Percentiles rank a stretch among this genome's conserved stretches.
Conservation (phyloP, 257 asterid genomes). For the Solanum ossicruentum region DNA sequence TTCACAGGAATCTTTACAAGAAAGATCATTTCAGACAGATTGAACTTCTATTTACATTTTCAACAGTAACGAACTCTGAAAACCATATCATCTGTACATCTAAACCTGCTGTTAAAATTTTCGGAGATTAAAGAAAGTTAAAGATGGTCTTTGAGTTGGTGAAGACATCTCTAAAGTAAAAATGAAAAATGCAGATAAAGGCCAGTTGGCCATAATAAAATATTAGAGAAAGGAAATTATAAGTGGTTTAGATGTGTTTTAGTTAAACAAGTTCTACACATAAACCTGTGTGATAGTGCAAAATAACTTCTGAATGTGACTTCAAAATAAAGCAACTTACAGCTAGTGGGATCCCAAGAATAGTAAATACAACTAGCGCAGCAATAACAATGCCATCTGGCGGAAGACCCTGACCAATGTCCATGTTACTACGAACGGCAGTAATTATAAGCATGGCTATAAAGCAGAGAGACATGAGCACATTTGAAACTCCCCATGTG, state of each 20-base stretch:
- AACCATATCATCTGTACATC: not conserved
- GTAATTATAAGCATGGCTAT: constrained; percentile 54
- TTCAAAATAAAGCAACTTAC: constrained; percentile 35
- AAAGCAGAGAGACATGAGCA: constrained; percentile 58
- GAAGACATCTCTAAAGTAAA: not conserved
- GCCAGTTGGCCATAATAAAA: not conserved
- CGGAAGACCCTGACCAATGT: constrained; percentile 28
- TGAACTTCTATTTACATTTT: not conserved
- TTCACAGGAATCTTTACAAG: not conserved
- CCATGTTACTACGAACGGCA: constrained; percentile 33
- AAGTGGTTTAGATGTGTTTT: not conserved
- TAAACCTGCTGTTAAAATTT: not conserved
- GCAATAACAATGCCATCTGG: constrained; percentile 61
- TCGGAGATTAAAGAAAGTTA: not conserved
- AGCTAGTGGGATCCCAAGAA: constrained; percentile 83
- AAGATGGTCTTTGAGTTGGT: not conserved
- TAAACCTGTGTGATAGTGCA: not conserved
- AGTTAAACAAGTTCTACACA: not conserved
- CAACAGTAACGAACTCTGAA: not conserved
- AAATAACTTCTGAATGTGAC: not conserved
- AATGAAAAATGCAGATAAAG: not conserved
- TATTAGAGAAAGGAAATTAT: not conserved
- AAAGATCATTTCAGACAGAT: not conserved
- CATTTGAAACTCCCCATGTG: constrained; percentile 77
- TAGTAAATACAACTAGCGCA: constrained; percentile 42